Base-by-base conservation (phyloP, 2,329 filamentous ascomycete species). In the Penicillium sp. region DNA sequence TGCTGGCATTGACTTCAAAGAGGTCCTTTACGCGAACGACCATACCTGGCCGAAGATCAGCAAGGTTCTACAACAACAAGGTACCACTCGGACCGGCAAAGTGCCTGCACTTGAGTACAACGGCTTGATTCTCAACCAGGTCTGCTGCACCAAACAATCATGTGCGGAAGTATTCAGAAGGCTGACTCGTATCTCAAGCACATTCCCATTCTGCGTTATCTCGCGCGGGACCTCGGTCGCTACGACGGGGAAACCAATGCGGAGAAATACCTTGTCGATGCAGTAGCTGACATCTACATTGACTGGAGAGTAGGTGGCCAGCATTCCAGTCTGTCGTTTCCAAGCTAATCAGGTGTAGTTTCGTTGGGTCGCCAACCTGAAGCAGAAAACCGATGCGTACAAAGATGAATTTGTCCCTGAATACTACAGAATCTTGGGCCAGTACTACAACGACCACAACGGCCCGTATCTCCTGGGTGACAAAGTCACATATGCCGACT, bases 401-500 rank as follows among this genome's bases (percentile, higher is more conserved):
- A 75, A 72, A 60, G 68, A 74, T 42, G 49, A 66, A 20, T 55
- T 60, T 39, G 60, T 68, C 1, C 67, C 72, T 0, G 39, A 67
- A n/a, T 78, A 75, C 60, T 73, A 77, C 35, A 60, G 68, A 0
- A 41, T 73, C 1, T 28, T 77, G 1, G 69, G 56, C 0, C 58
- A 71, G 34, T 75, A 73, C 38, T 78, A 77, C 34, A 54, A 66
- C 0, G 65, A 75, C 14, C 55, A 51, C 0, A 56, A 57, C 0
- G 76, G 76, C 0, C 76, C 77, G 0, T 79, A 72, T 51, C 71
- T 79, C 3, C 62, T 79, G 0, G 76, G 77, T 1, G 64, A 76
- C 5, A 69, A 62, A 28, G 57, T 78, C 52, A 75, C 72, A 4
- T 79, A 79, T 39, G 71, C 67, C 14, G 77, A 79, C 42, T 79